Evolutionary conservation across 1,284 basidiomycete species (phyloP), one percentile per base, ranked within the genome.

Genomic region (Neolentinus lepideus): DNA sequence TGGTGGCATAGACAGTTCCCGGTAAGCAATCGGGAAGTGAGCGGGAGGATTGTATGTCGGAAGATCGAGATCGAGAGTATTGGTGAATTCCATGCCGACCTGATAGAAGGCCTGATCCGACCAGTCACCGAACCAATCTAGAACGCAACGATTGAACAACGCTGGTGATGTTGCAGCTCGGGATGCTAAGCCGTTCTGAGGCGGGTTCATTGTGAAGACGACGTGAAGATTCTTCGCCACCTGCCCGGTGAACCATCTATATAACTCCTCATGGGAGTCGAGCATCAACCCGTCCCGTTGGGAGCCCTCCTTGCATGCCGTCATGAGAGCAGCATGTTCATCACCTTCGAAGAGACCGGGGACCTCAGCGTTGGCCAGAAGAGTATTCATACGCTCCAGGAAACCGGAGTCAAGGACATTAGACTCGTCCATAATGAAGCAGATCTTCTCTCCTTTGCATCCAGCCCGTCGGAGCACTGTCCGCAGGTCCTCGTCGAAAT

Each of bases 401-500:
- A 99, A 98, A 56, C 97, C 97, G 3, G 97, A 94, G 69, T 99
- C 96, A 36, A 98, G 86, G 26, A 99, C 95, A 66, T 99, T 99
- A 1, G 94, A 97, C 70, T 99, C 97, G 70, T 99, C 97, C 95
- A 99, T 98, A 71, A 99, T 98, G 80, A 99, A 99, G 68, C 94
- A 98, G 43, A 99, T 90, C 74, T 98, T 98, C 72, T 99, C 97
- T 62, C 94, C 95, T 68, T 98, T 98, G 76, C 94, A 97, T 4
- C 97, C 98, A 0, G 96, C 80, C 26, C 97, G 86, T 36, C 95
- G 89, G 29, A 99, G 84, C 1, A 99, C 93, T 0, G 86, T 90
- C 27, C 97, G 85, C 50, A 99, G 78, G 67, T 99, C 97, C 61
- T 99, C 96, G 64, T 99, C 97, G 65, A 99, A 99, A 71, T 99